Evolutionary conservation across 805 yeast genomes (phyloP), one percentile per base, ranked within the genome.

Genomic region (Candida bentonensis): DNA sequence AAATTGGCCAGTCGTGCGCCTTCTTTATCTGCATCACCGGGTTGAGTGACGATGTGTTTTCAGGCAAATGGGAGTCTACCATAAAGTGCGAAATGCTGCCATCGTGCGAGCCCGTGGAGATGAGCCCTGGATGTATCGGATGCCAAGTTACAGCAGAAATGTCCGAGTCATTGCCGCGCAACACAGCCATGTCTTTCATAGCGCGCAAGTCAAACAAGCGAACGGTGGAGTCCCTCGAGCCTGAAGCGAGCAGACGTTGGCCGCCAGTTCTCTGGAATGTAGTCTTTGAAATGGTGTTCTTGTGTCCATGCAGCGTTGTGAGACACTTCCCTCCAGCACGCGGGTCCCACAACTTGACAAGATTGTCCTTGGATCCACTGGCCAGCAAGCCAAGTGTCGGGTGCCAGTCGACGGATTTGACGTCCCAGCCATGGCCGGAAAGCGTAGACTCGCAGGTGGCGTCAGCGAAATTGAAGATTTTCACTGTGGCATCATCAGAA

Each of bases 371-470:
- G 0, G 97, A 92, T 0, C 96, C 99, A 50, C 88, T 75, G 0
- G 82, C 96, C 42, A 92, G 72, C 22, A 92, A 68, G 0, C 96
- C 96, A 62, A 85, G 65, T 11, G 72, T 69, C 3, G 94, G 84
- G 62, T 92, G 99, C 99, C 99, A 92, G 61, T 92, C 97, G 44
- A 94, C 84, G 44, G 88, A 78, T 59, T 92, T 92, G 21, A 92
- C 96, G 63, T 92, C 99, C 99, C 99, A 92, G 60, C 94, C 95
- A 63, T 92, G 99, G 2, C 97, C 97, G 21, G 78, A 72, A 44
- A 92, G 67, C 0, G 76, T 69, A 41, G 83, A 65, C 58, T 92
- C 99, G 53, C 85, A 92, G 28, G 92, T 92, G 56, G 82, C 84
- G 57, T 84, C 81, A 11, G 54, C 53, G 64, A 92, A 92, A 63